These are phyloP conservation scores for Yarrowia sp. DNA, from an alignment of 805 yeast genomes.

Conservation along the genomic window DNA sequence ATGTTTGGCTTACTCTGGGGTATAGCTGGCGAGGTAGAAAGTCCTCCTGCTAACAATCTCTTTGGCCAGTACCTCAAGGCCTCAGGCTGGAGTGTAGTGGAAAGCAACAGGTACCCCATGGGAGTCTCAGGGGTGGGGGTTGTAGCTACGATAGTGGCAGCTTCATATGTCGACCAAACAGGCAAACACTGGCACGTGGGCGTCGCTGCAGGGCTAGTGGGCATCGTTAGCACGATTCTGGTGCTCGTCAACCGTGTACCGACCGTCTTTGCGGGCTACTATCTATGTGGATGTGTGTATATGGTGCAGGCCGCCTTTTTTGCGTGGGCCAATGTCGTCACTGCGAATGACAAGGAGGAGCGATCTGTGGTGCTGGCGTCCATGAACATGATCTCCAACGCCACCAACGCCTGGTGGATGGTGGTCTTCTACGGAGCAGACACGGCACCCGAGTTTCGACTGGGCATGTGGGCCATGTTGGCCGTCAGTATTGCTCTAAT, in stretches of 20 bases:
- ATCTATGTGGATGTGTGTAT: slow-evolving; percentile 47
- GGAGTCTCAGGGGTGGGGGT: slow-evolving; percentile 54
- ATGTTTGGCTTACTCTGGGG: slow-evolving; percentile 51
- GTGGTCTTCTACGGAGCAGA: slow-evolving; percentile 55
- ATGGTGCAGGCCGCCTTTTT: slow-evolving; percentile 54
- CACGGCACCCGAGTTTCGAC: slow-evolving; percentile 53
- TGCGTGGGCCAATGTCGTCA: slow-evolving; percentile 54
- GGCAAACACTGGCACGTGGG: slow-evolving; percentile 51
- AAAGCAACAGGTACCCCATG: slow-evolving; percentile 54
- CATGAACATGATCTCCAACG: slow-evolving; percentile 53
- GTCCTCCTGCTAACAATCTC: slow-evolving; percentile 54
- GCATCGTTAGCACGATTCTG: slow-evolving; percentile 48
- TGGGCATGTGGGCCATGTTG: slow-evolving; percentile 46
- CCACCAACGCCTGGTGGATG: slow-evolving; percentile 57
- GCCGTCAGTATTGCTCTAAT: slow-evolving; percentile 28
- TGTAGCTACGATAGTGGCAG: slow-evolving; percentile 53
- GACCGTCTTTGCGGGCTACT: slow-evolving; percentile 50
- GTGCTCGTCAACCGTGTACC: slow-evolving; percentile 52
- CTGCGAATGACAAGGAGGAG: slow-evolving; percentile 50
- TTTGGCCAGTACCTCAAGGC: slow-evolving; percentile 52
- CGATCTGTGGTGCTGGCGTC: slow-evolving; percentile 50
- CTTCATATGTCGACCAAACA: slow-evolving; percentile 51
- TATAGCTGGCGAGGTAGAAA: slow-evolving; percentile 52
- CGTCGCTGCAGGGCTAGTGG: slow-evolving; percentile 54
- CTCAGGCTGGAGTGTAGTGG: slow-evolving; percentile 49